Evolutionary conservation across 257 asterid species (phyloP).

Genomic region (Osmanthus fragrans): DNA sequence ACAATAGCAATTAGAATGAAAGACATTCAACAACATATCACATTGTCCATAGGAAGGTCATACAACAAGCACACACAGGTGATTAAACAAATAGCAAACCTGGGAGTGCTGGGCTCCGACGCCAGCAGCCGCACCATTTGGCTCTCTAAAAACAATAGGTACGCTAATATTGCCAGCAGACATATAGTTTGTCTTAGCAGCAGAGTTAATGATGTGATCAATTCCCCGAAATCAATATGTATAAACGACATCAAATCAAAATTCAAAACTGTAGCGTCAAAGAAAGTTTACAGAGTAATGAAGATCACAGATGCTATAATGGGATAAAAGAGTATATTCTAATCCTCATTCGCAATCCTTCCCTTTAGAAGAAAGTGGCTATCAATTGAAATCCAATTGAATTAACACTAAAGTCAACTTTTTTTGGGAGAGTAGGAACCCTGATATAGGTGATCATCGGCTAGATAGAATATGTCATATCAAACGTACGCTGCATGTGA

Average conservation of each 20-base stretch:
- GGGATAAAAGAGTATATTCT: neutral
- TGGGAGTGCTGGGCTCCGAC: slow-evolving; percentile 50
- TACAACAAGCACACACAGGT: too few species aligned
- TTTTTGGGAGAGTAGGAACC: too few species aligned
- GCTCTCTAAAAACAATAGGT: slow-evolving; percentile 46
- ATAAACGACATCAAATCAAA: neutral
- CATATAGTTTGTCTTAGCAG: slow-evolving; percentile 47
- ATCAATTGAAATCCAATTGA: neutral
- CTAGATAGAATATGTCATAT: too few species aligned
- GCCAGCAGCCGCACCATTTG: slow-evolving; percentile 43
- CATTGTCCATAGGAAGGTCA: too few species aligned
- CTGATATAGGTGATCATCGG: too few species aligned
- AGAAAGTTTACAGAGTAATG: neutral
- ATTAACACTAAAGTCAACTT: too few species aligned
- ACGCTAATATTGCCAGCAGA: slow-evolving; percentile 38
- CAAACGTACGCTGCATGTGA: too few species aligned
- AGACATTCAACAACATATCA: too few species aligned
- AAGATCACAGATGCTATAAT: neutral
- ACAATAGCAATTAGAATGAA: neutral
- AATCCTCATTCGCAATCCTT: neutral
- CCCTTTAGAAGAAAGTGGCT: neutral
- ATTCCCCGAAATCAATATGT: slow-evolving; percentile 27
- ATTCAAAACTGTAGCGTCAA: neutral
- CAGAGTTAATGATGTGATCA: slow-evolving; percentile 40
- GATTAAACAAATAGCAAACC: slow-evolving; percentile 3